phyloP scores from a whole-genome alignment of 75 land plant species.

The Selaginella tamariscina region DNA sequence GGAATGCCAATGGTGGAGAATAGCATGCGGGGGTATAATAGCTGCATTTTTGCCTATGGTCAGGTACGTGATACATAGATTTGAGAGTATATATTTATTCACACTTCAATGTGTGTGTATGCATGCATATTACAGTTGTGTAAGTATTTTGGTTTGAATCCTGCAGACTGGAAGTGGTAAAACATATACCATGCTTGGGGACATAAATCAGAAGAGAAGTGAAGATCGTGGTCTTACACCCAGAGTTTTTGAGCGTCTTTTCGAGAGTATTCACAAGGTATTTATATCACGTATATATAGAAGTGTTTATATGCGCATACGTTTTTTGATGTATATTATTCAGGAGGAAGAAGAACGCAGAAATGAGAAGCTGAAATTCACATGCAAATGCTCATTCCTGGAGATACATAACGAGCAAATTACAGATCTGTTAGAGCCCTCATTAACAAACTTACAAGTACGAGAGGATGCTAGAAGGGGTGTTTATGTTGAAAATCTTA shows the following conservation, averaged over 20 bases:
- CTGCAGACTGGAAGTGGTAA: slow-evolving; percentile 96
- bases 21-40: slow-evolving; percentile 93
- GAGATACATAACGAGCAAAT: slow-evolving; percentile 43
- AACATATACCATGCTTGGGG: slow-evolving; percentile 93
- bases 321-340: not conserved
- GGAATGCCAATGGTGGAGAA: slow-evolving; percentile 97
- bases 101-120: no score
- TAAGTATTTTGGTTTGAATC: not conserved
- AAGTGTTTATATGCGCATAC: no score
- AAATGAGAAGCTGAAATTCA: slow-evolving; percentile 29
- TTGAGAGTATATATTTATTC: no score
- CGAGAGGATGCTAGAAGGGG: slow-evolving; percentile 65
- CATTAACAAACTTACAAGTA: slow-evolving; percentile 27
- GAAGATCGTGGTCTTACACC: slow-evolving; percentile 87
- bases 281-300: not conserved
- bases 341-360: slow-evolving; percentile 31
- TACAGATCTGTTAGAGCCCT: slow-evolving; percentile 42
- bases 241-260: slow-evolving; percentile 84
- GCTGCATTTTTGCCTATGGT: slow-evolving; percentile 99
- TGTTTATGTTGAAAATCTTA: slow-evolving; percentile 85
- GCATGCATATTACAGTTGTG: not conserved
- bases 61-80: slow-evolving; percentile 49
- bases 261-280: slow-evolving; percentile 78
- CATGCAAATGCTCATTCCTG: slow-evolving; percentile 43
- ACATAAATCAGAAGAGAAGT: slow-evolving; percentile 44